Base-by-base conservation (phyloP, 2,329 filamentous ascomycete species). In the Neoarthrinium moseri region DNA sequence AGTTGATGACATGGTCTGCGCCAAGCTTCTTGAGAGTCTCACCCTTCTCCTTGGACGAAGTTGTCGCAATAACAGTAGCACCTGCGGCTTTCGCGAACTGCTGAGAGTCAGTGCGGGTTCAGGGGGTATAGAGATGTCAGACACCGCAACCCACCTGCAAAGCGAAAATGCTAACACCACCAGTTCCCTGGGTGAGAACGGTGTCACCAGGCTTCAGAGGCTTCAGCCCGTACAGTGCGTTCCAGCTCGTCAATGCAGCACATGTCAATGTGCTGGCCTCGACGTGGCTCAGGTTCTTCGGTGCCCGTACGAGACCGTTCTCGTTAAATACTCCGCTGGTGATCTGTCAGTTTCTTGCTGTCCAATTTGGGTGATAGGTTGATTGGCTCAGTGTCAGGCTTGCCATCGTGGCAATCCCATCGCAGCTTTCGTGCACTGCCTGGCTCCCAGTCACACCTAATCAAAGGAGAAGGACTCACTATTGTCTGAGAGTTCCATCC, bases 171-270 rank as follows among this genome's bases (percentile, higher is more conserved):
- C 75, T 80, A 6, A 88, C 84, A 47, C 84, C 84, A 17, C 85
- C 84, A 0, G 83, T 87, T n/a, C 84, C 85, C 63, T 87, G 82
- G 1, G 83, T 83, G 26, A 89, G 71, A 3, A 89, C 82, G 55
- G 63, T 72, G 50, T 78, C 65, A 4, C 81, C 82, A 0, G 79
- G 74, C 56, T 72, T 70, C 47, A 85, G 51, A 20, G 69, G 67
- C 53, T 64, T 64, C 23, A 82, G 56, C 2, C 83, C 83, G 22
- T 44, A 44, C 6, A 44, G 41, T 8, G 41, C 41, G 21, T 44
- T 44, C 83, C 83, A 87, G 21, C 77, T 78, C 3, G 83, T 87
- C 37, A 86, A 56, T 2, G 68, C 82, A 2, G 83, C 81, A 55
- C 83, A 86, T 1, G 75, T 61, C 2, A 86, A 68, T 0, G 82